Evolutionary conservation across 2,329 filamentous ascomycete species (phyloP).

Genomic region (Paracamarosporium sp.): DNA sequence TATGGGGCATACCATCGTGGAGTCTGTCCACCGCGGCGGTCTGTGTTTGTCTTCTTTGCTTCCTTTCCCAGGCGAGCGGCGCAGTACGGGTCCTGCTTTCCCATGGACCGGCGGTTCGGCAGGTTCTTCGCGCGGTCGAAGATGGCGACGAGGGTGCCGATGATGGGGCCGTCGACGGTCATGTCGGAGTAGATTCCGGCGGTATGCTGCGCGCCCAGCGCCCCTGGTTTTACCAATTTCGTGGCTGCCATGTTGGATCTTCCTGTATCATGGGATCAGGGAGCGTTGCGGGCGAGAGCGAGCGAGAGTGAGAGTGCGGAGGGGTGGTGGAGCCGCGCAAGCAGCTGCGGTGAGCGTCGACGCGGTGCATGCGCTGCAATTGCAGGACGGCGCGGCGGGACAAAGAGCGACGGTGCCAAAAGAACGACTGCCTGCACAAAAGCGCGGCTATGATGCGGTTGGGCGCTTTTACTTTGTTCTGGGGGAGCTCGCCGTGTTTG

Average conservation of each 20-base stretch:
- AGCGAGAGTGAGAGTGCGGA: neutral
- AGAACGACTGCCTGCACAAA: slow-evolving; percentile 20
- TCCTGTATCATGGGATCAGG: neutral
- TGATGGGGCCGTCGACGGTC: slow-evolving; percentile 88
- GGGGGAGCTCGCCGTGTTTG: slow-evolving; percentile 7
- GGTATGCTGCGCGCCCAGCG: slow-evolving; percentile 71
- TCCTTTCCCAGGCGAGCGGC: slow-evolving; percentile 93
- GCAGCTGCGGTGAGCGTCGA: slow-evolving; percentile 9
- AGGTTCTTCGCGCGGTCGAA: slow-evolving; percentile 96
- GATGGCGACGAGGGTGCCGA: slow-evolving; percentile 90
- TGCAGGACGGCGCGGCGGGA: slow-evolving; percentile 10
- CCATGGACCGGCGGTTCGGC: slow-evolving; percentile 95
- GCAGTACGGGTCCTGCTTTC: slow-evolving; percentile 98
- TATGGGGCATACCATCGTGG: slow-evolving; percentile 81
- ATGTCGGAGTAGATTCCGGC: slow-evolving; percentile 95
- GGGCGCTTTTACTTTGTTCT: neutral
- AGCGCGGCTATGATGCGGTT: neutral
- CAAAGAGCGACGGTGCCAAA: slow-evolving; percentile 18
- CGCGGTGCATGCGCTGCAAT: slow-evolving; percentile 31
- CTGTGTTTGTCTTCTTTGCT: slow-evolving; percentile 95
- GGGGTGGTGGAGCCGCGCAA: slow-evolving; percentile 4
- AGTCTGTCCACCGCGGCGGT: slow-evolving; percentile 92
- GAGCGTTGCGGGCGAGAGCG: neutral
- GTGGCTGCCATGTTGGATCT: slow-evolving; percentile 41
- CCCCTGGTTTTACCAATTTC: slow-evolving; percentile 35